These are phyloP conservation scores for Diplodia mutila DNA, from an alignment of 2,329 filamentous ascomycete genomes.

Conservation along the genomic window DNA sequence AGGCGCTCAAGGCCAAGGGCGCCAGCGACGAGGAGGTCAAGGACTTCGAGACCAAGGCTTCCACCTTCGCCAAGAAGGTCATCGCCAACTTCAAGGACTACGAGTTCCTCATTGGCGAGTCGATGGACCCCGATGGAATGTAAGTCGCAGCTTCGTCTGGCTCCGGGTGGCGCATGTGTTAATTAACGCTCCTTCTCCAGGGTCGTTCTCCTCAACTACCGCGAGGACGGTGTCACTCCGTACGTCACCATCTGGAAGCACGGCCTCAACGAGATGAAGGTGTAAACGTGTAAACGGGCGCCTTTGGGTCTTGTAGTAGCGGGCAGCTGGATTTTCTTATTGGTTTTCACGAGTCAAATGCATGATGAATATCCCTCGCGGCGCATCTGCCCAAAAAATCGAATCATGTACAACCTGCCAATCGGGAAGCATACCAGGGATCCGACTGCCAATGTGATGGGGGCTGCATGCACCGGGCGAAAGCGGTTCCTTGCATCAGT, in stretches of 20 bases:
- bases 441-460: not conserved
- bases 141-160: constrained; percentile 52
- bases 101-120: constrained; percentile 91
- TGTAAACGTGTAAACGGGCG: constrained; percentile 69
- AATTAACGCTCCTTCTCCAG: constrained; percentile 48
- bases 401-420: constrained; percentile 21
- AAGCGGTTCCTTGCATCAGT: constrained; percentile 5
- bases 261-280: constrained; percentile 86
- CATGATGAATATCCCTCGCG: constrained; percentile 40
- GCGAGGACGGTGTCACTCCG: constrained; percentile 90
- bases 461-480: not conserved
- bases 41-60: constrained; percentile 78
- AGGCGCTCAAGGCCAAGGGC: constrained; percentile 65
- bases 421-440: not conserved
- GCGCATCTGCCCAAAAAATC: constrained; percentile 39
- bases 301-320: constrained; percentile 14
- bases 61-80: constrained; percentile 79
- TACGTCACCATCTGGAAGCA: constrained; percentile 95
- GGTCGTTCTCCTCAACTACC: constrained; percentile 94
- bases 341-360: constrained; percentile 44
- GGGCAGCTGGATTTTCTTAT: constrained; percentile 33
- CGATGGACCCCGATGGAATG: constrained; percentile 94
- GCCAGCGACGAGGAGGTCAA: constrained; percentile 69
- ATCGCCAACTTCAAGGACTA: constrained; percentile 90
- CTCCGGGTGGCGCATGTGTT: not conserved